phyloP scores from a whole-genome alignment of 371 early-diverging fungal genomes.

The Mycotypha africana region DNA sequence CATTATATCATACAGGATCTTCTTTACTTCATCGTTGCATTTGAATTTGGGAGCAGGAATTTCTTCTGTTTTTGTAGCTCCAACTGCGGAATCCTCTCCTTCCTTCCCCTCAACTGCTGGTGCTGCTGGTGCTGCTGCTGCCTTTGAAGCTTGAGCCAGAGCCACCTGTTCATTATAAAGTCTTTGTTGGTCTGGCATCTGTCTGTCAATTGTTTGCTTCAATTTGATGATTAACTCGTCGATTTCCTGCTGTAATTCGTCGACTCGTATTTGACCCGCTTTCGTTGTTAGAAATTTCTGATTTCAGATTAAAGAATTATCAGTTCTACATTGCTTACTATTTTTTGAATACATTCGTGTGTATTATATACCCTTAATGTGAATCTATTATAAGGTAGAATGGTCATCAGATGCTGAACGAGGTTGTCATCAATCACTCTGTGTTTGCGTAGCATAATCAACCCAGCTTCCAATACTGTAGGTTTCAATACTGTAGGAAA shows the following conservation, averaged over 20 bases:
- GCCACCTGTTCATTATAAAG: slow-evolving; percentile 21
- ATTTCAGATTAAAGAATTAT: too few species aligned
- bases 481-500: slow-evolving; percentile 44
- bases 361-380: slow-evolving; percentile 34
- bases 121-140: not conserved
- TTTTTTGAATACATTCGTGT: too few species aligned
- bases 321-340: too few species aligned
- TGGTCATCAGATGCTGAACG: slow-evolving; percentile 36
- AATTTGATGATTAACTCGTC: slow-evolving; percentile 22
- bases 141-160: slow-evolving; percentile 1
- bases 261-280: slow-evolving; percentile 27
- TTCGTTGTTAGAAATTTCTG: slow-evolving; percentile 43
- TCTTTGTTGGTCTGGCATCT: slow-evolving; percentile 35
- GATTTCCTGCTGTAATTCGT: slow-evolving; percentile 34
- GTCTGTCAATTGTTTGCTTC: slow-evolving; percentile 24
- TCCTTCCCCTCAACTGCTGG: not conserved
- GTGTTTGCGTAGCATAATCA: slow-evolving; percentile 27
- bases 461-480: slow-evolving; percentile 37
- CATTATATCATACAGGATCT: slow-evolving; percentile 33
- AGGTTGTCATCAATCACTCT: slow-evolving; percentile 36
- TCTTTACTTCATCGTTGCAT: slow-evolving; percentile 29
- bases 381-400: slow-evolving; percentile 50
- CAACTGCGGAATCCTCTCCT: slow-evolving; percentile 1
- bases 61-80: too few species aligned
- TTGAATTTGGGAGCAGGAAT: slow-evolving; percentile 20